Evolutionary conservation across 805 yeast species (phyloP), one percentile per base, ranked within the genome.

Genomic region (Lipomyces sp.): DNA sequence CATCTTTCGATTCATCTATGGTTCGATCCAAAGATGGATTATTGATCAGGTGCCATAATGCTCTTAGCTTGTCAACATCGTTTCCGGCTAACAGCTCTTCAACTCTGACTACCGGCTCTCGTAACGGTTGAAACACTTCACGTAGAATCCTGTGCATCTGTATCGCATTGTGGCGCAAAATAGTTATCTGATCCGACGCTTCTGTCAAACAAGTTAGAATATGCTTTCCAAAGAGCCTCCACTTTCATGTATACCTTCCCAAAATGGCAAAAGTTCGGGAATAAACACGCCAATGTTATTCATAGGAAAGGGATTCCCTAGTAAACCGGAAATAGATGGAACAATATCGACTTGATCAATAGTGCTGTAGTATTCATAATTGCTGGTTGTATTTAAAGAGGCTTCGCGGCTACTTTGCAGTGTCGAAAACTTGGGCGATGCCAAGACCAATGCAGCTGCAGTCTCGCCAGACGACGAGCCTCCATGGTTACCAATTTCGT

Each of bases 391-490:
- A 19, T 5, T 14, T 3, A 28, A 5, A 5, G 18, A 31, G 22
- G 18, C 35, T 45, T 38, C 16, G 49, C 38, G 4, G n/a, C 14
- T 13, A n/a, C 19, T 10, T 38, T 40, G 51, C 11, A 64, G 57
- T 1, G 61, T 49, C 43, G 69, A 57, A 48, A 89, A 76, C 59
- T 76, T 76, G 7, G 83, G 79, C 0, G 96, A 83, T 0, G 85
- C 70, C 38, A 91, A 74, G 1, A 81, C 70, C 62, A 93, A 61
- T 0, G 84, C 97, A 1, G 98, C 84, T 14, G 89, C 84, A 0
- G 97, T 91, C 67, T 93, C 99, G 1, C 96, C 95, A 0, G 75
- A 65, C 2, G 96, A 85, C 0, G 97, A 86, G 1, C 98, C 99
- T 6, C 99, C 99, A 66, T 93, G 98, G 61, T 90, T 91, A 1